These are phyloP conservation scores for Xylaria sp. DNA, from an alignment of 2,329 filamentous ascomycete species.

Conservation along the genomic window DNA sequence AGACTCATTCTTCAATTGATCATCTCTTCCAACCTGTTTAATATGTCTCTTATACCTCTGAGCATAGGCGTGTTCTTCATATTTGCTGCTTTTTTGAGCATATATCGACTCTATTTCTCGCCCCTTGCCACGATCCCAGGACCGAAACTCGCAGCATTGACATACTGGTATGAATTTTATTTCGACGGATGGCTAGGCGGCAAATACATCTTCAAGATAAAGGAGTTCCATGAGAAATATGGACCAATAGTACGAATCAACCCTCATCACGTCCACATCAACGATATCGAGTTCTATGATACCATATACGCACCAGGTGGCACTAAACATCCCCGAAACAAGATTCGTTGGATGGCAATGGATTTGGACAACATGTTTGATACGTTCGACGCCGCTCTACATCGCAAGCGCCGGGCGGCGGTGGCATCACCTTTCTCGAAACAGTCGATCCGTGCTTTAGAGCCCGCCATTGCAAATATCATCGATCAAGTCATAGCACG, in stretches of 20 bases:
- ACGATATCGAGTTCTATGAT: conserved; percentile 12
- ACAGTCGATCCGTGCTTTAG: conserved; percentile 12
- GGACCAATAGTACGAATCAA: conserved; percentile 9
- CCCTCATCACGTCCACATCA: conserved; percentile 13
- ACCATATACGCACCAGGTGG: conserved; percentile 9
- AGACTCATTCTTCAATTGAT: too few relatives aligned
- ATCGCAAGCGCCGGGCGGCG: conserved; percentile 13
- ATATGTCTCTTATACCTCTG: too few relatives aligned
- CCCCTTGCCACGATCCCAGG: conserved; percentile 7
- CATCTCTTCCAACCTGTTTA: too few relatives aligned
- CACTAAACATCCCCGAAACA: conserved; percentile 13
- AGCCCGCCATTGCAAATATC: conserved; percentile 7
- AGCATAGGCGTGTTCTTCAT: neutral
- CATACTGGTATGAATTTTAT: conserved; percentile 15
- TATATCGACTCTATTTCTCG: conserved; percentile 7
- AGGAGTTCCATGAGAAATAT: conserved; percentile 13
- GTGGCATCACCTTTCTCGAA: conserved; percentile 16
- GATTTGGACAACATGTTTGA: conserved; percentile 11
- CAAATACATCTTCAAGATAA: conserved; percentile 10
- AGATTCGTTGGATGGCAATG: conserved; percentile 1
- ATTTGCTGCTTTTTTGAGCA: neutral
- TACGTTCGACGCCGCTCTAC: conserved; percentile 4
- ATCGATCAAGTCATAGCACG: neutral
- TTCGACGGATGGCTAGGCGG: conserved; percentile 1
- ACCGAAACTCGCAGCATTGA: conserved; percentile 6